A percentile compares a stretch with the other conserved stretches of the same genome.
phyloP scores from a whole-genome alignment of 345 rosid genomes.

The Rhodomyrtus tomentosa region DNA sequence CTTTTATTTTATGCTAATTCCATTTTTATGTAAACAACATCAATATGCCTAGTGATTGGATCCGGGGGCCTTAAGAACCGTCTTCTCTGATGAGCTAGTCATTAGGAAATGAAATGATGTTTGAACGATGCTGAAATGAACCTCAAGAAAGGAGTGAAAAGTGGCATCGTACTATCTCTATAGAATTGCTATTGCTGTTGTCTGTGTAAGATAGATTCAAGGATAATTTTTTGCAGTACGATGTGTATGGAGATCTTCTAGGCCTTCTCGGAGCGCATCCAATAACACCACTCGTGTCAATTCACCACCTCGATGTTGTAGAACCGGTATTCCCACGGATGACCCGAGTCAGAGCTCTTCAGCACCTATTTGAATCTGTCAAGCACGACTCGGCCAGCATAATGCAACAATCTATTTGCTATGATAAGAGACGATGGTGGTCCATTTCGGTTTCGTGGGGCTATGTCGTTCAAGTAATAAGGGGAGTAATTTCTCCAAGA shows the following conservation, averaged over 20 bases:
- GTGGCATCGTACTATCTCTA: not conserved
- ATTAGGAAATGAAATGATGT: not conserved
- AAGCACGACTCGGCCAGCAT: slow-evolving; percentile 61
- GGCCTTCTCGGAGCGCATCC: slow-evolving; percentile 75
- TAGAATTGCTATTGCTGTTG: not conserved
- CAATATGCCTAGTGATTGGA: not conserved
- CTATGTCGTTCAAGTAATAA: slow-evolving; percentile 54
- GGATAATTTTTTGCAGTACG: not conserved
- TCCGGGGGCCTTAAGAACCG: not conserved
- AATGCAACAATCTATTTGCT: slow-evolving; percentile 79
- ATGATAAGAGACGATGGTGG: slow-evolving; percentile 48
- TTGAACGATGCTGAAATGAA: not conserved
- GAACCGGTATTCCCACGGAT: slow-evolving; percentile 56
- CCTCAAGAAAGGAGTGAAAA: not conserved
- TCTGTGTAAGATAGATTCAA: not conserved
- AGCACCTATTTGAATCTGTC: slow-evolving; percentile 45
- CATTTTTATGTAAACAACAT: not conserved
- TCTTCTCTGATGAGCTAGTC: not conserved
- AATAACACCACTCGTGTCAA: slow-evolving; percentile 55
- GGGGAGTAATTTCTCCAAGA: slow-evolving; percentile 71
- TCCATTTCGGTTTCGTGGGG: slow-evolving; percentile 85
- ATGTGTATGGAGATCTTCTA: slow-evolving; percentile 55
- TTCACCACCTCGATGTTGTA: slow-evolving; percentile 79
- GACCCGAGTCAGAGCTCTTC: slow-evolving; percentile 36
- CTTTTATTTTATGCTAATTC: not conserved